Base-by-base conservation (phyloP, 768 basidiomycete species). In the Lepiota brunneoincarnata region DNA sequence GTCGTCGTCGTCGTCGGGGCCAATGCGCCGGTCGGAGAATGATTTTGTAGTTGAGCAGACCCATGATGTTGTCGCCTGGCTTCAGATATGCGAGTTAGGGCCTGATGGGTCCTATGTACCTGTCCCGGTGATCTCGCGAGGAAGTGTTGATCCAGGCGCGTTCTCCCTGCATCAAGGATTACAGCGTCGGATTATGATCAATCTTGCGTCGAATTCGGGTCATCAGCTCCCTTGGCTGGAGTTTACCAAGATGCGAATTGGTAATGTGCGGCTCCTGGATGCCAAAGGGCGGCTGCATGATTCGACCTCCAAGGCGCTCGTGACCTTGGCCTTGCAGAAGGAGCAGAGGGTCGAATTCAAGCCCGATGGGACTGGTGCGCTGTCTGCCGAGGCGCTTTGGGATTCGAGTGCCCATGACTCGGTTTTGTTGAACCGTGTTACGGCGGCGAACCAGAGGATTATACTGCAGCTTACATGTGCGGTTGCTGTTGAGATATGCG, bases 391-490 rank as follows among this genome's bases (percentile, higher is more conserved):
- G 51, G 87, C 87, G 1, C 75, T 90, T 5, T 98, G 96, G 95
- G 97, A 99, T 70, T 93, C 92, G 1, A 93, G 93, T 54, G 72
- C 91, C 11, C 97, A 98, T 67, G 85, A 92, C 60, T 93, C 92
- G 11, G 67, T 83, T 14, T 72, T 95, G 40, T 78, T 99, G 57
- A 96, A 99, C 67, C 82, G 87, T 23, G 86, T 93, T 36, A 96
- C 94, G 2, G 77, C 82, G 2, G 64, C 82, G 3, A 83, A 84
- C 42, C 91, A 95, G 59, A 85, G 91, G 35, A 76, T 97, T 9
- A 73, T 97, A 28, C 65, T 98, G 23, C 87, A 91, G 63, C 65
- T 97, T 4, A 77, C 76, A 34, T 96, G 86, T 81, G 76, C 82
- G 26, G 79, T 98, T 24, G 87, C 82, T 4, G 84, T 95, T n/a